phyloP scores from a whole-genome alignment of 108 stramenopile genomes.

The Stephanodiscus minutulus region DNA sequence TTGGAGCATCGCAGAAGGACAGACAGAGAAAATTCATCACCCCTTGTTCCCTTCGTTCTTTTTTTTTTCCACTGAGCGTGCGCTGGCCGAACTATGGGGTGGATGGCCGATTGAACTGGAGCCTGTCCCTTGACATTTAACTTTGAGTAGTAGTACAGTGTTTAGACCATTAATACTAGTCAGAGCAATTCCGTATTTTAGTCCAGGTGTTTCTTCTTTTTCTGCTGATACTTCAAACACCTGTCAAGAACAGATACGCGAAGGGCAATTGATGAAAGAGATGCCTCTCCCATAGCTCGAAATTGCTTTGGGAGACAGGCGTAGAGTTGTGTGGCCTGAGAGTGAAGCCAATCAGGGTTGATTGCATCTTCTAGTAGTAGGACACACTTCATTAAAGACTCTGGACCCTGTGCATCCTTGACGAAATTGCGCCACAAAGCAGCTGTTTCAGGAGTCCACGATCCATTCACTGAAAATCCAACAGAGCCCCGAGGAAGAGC shows the following conservation, averaged over 20 bases:
- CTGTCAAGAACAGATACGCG: slow-evolving; percentile 70
- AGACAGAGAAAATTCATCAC: no score
- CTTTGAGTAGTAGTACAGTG: no score
- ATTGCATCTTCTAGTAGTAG: slow-evolving; percentile 77
- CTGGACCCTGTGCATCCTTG: slow-evolving; percentile 62
- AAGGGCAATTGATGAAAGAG: slow-evolving; percentile 63
- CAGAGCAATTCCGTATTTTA: neutral
- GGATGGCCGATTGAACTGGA: no score
- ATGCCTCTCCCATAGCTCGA: slow-evolving; percentile 80
- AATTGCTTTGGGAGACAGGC: slow-evolving; percentile 66
- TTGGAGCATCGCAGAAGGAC: no score
- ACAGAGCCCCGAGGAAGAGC: slow-evolving; percentile 78
- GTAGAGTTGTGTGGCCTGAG: slow-evolving; percentile 65
- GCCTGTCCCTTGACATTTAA: no score
- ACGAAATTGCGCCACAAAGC: slow-evolving; percentile 68
- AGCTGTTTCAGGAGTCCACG: slow-evolving; percentile 64
- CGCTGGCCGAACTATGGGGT: no score
- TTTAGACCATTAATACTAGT: no score
- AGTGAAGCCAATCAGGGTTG: slow-evolving; percentile 64
- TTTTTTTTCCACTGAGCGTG: no score
- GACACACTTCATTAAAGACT: slow-evolving; percentile 64
- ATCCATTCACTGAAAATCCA: slow-evolving; percentile 52
- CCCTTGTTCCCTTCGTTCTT: no score
- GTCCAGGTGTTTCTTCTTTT: slow-evolving; percentile 12
- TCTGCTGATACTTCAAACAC: slow-evolving; percentile 70